Percentiles rank a stretch among this genome's conserved stretches.
Evolutionary conservation across 768 basidiomycete genomes (phyloP).

Genomic region (Boletus sensibilis): DNA sequence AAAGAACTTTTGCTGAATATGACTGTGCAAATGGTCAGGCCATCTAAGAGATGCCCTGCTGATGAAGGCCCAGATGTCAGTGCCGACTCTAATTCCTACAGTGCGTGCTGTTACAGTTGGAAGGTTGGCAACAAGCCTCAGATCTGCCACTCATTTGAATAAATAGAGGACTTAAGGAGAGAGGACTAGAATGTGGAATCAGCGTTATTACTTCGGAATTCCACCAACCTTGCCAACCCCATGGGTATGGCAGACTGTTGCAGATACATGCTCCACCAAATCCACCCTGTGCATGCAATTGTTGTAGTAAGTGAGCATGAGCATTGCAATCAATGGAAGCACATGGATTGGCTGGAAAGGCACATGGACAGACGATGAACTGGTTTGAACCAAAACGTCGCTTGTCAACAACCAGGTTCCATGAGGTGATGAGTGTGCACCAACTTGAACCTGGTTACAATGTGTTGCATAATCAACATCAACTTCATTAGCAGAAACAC

Average conservation of each 20-base stretch:
- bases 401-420: conserved; percentile 18
- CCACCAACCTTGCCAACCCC: conserved; percentile 8
- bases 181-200: not conserved
- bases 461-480: too few relatives aligned
- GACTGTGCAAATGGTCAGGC: not conserved
- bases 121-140: not conserved
- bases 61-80: not conserved
- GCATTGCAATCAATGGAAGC: not conserved
- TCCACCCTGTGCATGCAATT: not conserved
- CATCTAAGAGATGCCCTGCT: not conserved
- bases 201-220: not conserved
- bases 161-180: not conserved
- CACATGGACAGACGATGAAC: not conserved
- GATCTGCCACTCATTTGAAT: not conserved
- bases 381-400: conserved; percentile 14
- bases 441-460: too few relatives aligned
- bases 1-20: not conserved
- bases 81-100: not conserved
- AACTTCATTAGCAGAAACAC: too few relatives aligned
- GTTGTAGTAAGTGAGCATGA: not conserved
- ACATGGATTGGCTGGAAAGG: not conserved
- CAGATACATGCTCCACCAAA: not conserved
- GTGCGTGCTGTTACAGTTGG: not conserved
- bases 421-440: too few relatives aligned
- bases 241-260: not conserved